Conservation (phyloP, 257 asterid species). For the Fraxinus cuspidata region DNA sequence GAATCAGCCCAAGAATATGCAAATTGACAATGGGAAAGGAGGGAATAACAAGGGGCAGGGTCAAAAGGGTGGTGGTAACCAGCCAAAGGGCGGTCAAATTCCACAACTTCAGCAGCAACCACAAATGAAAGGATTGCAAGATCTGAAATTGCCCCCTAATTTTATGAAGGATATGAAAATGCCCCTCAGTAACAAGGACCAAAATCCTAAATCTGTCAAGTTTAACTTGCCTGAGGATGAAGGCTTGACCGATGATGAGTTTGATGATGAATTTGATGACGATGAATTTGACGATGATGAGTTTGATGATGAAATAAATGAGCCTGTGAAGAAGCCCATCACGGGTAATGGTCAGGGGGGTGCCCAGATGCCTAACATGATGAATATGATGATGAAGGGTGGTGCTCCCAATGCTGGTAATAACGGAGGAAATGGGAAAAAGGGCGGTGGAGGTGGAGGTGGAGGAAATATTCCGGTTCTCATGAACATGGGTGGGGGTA, state of each 20-base stretch:
- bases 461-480: conserved; percentile 32
- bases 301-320: conserved; percentile 47
- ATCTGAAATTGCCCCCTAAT: conserved; percentile 59
- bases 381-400: conserved; percentile 53
- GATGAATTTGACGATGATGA: conserved; percentile 24
- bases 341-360: conserved; percentile 38
- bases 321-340: conserved; percentile 45
- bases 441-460: conserved; percentile 35
- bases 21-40: conserved; percentile 55
- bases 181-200: conserved; percentile 39
- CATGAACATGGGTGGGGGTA: conserved; percentile 43
- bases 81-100: conserved; percentile 37
- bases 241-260: conserved; percentile 9
- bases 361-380: conserved; percentile 45
- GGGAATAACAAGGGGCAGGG: conserved; percentile 47
- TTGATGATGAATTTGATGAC: conserved; percentile 35
- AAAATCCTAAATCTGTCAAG: conserved; percentile 59
- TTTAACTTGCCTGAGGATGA: conserved; percentile 41
- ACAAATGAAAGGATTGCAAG: conserved; percentile 51
- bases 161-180: conserved; percentile 47
- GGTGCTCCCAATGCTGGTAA: conserved; percentile 18
- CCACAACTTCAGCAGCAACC: conserved; percentile 43
- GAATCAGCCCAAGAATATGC: conserved; percentile 61
- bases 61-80: conserved; percentile 40
- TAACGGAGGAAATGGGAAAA: conserved; percentile 30